Conservation (phyloP, 2,329 filamentous ascomycete genomes). For the Fusarium phyllophilum region DNA sequence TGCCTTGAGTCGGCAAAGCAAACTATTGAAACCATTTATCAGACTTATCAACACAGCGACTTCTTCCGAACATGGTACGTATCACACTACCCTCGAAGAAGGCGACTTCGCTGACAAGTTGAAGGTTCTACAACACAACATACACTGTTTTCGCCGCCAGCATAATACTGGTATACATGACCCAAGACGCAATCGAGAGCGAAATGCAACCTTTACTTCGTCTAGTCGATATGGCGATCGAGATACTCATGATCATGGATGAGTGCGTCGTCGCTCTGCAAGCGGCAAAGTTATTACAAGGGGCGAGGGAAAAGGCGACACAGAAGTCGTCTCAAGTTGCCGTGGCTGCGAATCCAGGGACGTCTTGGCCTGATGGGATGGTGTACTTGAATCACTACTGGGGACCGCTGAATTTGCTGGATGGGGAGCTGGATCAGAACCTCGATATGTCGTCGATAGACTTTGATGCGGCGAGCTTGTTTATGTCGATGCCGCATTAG, state of each 20-base stretch:
- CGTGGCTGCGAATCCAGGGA: background rate
- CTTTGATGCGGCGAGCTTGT: constrained; percentile 61
- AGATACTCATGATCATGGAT: background rate
- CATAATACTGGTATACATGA: background rate
- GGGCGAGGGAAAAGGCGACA: background rate
- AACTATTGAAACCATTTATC: background rate
- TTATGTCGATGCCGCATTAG: constrained; percentile 89
- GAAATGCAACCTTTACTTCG: background rate
- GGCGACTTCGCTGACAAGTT: accelerated
- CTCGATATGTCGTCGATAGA: background rate
- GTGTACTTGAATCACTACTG: background rate
- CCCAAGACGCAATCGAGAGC: background rate
- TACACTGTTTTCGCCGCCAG: background rate
- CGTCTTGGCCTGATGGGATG: background rate
- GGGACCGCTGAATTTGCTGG: background rate
- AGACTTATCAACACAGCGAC: background rate
- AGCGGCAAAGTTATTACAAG: background rate
- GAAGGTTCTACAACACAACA: background rate
- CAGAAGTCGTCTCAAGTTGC: background rate
- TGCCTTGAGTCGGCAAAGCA: background rate
- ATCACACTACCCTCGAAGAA: accelerated
- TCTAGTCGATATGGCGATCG: background rate
- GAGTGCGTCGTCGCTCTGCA: background rate
- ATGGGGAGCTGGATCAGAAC: background rate
- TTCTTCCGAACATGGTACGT: background rate